Evolutionary conservation across 192 early-diverging fungal genomes (phyloP), one percentile per base, ranked within the genome.

Genomic region (Entrophospora sp.): DNA sequence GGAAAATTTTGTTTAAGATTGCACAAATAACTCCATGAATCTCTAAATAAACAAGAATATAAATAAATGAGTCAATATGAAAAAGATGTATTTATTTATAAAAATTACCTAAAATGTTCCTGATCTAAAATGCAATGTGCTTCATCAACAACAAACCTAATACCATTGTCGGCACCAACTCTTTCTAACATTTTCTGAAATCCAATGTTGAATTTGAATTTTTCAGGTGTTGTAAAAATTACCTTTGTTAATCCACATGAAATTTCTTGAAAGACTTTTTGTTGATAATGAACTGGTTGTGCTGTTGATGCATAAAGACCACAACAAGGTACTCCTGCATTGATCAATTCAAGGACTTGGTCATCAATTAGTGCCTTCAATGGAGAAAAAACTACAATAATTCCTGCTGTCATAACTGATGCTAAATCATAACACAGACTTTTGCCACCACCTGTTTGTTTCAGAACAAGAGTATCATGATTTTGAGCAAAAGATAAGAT

Each of bases 11-110:
- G 38, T 65, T 87, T 82, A 34, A 91, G 81, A 6, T 66, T 67
- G 5, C 84, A 84, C 10, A 96, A 70, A 62, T 80, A 79, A 69
- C 86, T 94, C 63, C 93, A 95, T 67, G 92, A 92, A 0, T 89
- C 85, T 38, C 94, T 85, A 78, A 99, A 99, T 72, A 97, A 94
- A 65, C 96, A 93, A n/a, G 94, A 94, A 92, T 91, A 94, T 52
- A 95, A 90, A 53, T 87, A 90, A 16, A 45, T 24, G 24, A 45
- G 18, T 45, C 24, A 3, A 9, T 45, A 8, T 20, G 43, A 45
- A 6, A 22, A 45, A 45, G n/a, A 45, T 45, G 24, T 45, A 16
- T 45, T 22, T n/a, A n/a, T n/a, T 45, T 22, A 5, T 9, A 45
- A 45, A 1, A 7, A 12, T 45, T 24, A 45, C 44, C 44, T 45